phyloP scores from a whole-genome alignment of 768 basidiomycete species.

The Mrakia blollopis region DNA sequence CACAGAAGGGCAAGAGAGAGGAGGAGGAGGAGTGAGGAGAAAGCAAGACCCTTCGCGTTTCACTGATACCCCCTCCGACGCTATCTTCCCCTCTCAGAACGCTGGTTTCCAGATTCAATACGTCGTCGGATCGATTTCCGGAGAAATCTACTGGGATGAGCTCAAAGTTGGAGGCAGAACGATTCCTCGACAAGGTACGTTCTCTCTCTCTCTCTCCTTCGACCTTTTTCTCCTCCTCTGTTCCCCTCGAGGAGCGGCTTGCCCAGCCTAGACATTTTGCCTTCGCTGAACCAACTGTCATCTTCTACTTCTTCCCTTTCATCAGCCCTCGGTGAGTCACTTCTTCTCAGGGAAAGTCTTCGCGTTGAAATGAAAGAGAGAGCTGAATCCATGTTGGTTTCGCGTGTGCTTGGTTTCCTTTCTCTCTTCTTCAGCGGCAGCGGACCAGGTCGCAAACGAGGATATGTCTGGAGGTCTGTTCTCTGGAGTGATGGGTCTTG shows the following conservation, averaged over 20 bases:
- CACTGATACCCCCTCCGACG: neutral
- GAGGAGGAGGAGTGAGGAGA: too few species aligned
- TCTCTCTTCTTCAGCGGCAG: slow-evolving; percentile 10
- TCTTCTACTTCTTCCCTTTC: neutral
- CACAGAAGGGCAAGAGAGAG: too few species aligned
- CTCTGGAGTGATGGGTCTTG: slow-evolving; percentile 26
- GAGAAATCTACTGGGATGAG: slow-evolving; percentile 28
- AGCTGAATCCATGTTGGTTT: neutral
- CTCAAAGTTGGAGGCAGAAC: slow-evolving; percentile 17
- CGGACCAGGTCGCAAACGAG: slow-evolving; percentile 14
- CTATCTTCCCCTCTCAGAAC: slow-evolving; percentile 1
- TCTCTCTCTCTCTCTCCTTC: neutral
- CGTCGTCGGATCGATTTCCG: slow-evolving; percentile 21
- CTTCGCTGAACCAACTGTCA: neutral
- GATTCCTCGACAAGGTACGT: slow-evolving; percentile 22
- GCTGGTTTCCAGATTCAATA: slow-evolving; percentile 20
- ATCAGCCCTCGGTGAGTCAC: slow-evolving; percentile 14
- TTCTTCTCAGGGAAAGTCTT: neutral
- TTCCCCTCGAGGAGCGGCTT: neutral
- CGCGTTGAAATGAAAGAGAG: neutral
- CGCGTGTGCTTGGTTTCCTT: neutral
- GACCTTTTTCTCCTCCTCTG: neutral
- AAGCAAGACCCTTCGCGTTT: neutral
- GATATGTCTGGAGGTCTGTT: slow-evolving; percentile 27
- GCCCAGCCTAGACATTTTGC: neutral